Conservation (phyloP, 73 alveolate species). For the Uronychia binucleata region DNA sequence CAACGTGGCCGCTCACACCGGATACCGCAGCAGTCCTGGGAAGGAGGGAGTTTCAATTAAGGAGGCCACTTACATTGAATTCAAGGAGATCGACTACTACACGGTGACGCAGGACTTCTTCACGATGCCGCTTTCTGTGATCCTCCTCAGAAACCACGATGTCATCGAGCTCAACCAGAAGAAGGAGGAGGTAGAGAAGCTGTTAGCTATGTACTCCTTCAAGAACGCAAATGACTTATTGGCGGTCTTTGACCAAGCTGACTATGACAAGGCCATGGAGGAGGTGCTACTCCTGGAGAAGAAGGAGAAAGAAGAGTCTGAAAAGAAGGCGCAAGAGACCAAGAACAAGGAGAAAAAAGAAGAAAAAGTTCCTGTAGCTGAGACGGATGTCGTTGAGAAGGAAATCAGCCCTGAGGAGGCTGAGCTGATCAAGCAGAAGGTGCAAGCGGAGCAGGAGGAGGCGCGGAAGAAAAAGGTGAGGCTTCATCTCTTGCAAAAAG, state of each 20-base stretch:
- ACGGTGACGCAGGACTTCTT: not conserved
- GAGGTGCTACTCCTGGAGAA: not conserved
- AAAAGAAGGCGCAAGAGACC: not conserved
- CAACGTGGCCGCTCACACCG: not conserved
- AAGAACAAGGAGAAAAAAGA: slow-evolving; percentile 12
- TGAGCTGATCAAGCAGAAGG: slow-evolving; percentile 5
- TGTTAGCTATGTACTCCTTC: not conserved
- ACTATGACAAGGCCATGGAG: not conserved
- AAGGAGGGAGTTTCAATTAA: not conserved
- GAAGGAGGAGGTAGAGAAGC: slow-evolving; percentile 3
- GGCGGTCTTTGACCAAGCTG: not conserved
- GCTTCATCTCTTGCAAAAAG: not conserved
- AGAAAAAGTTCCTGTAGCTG: not conserved
- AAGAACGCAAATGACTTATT: not conserved
- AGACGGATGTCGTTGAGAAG: not conserved
- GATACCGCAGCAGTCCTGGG: not conserved
- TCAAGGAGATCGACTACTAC: not conserved
- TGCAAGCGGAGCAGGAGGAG: not conserved
- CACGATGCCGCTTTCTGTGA: slow-evolving; percentile 15
- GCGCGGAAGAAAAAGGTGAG: not conserved
- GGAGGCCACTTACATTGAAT: not conserved
- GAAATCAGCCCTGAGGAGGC: not conserved
- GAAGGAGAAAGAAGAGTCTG: not conserved
- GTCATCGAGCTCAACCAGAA: not conserved
- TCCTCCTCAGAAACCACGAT: not conserved